phyloP scores from a whole-genome alignment of 2,329 filamentous ascomycete genomes.

The Colletotrichum zoysiae region DNA sequence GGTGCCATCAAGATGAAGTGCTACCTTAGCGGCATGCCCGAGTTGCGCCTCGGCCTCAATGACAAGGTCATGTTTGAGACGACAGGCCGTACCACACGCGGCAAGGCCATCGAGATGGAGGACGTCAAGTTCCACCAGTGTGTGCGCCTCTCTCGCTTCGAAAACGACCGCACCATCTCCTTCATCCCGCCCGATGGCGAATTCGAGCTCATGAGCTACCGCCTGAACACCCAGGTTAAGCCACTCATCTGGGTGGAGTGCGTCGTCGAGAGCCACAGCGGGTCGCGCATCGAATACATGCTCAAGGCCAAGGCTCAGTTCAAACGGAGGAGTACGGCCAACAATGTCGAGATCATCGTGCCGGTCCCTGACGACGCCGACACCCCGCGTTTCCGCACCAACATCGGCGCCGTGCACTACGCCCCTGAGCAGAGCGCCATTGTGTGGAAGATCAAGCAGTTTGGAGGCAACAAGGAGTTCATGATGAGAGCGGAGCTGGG shows the following conservation, averaged over 20 bases:
- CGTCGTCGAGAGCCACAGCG: conserved; percentile 94
- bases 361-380: conserved; percentile 98
- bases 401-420: conserved; percentile 97
- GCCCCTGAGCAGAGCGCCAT: conserved; percentile 97
- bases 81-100: conserved; percentile 90
- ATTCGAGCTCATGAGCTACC: conserved; percentile 99
- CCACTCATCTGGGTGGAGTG: conserved; percentile 99
- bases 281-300: conserved; percentile 98
- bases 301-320: conserved; percentile 98
- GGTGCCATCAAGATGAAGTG: conserved; percentile 99
- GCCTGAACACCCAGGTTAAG: conserved; percentile 98
- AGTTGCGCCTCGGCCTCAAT: conserved; percentile 92
- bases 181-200: conserved; percentile 99
- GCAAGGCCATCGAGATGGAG: conserved; percentile 99
- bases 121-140: conserved; percentile 99
- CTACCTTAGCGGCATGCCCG: conserved; percentile 98
- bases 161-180: conserved; percentile 98
- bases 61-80: conserved; percentile 99
- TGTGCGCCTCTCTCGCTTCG: conserved; percentile 93
- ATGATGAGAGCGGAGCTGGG: conserved; percentile 98
- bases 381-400: conserved; percentile 94
- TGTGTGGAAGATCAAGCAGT: conserved; percentile 99
- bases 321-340: conserved; percentile 96
- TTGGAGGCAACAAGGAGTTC: conserved; percentile 98
- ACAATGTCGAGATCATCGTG: conserved; percentile 98